These are phyloP conservation scores for Isatis tinctoria DNA, from an alignment of 345 rosid species.

Conservation along the genomic window DNA sequence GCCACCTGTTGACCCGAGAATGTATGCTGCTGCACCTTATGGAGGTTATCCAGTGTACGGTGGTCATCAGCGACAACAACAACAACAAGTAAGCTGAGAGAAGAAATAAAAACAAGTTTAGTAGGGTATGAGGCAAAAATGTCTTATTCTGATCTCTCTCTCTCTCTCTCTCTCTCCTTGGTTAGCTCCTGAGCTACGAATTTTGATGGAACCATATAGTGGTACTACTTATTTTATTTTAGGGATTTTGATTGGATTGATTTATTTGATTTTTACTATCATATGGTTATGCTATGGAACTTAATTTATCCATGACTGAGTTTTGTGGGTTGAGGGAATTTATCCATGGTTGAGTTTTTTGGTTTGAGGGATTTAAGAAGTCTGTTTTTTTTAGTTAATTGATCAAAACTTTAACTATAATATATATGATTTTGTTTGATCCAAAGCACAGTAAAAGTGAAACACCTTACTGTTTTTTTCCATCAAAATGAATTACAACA, in stretches of 20 bases:
- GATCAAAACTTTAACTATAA: too few relatives aligned
- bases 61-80: conserved; percentile 48
- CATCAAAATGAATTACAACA: too few relatives aligned
- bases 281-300: not conserved
- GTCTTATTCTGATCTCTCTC: not conserved
- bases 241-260: conserved; percentile 25
- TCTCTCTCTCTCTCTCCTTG: not conserved
- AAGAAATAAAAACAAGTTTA: not conserved
- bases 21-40: conserved; percentile 65
- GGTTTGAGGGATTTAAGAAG: too few relatives aligned
- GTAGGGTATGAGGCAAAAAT: conserved; percentile 17
- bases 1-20: conserved; percentile 63
- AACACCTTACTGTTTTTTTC: too few relatives aligned
- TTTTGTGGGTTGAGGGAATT: not conserved
- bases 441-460: too few relatives aligned
- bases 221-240: conserved; percentile 5
- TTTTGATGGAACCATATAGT: conserved; percentile 24
- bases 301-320: not conserved
- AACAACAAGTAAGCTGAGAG: conserved; percentile 70
- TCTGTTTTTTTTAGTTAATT: too few relatives aligned
- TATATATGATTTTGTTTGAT: too few relatives aligned
- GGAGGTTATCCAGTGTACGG: conserved; percentile 74
- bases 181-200: not conserved
- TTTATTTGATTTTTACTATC: not conserved
- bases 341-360: too few relatives aligned